A percentile compares a stretch with the other conserved stretches of the same genome.
Conservation (phyloP, 2,329 filamentous ascomycete genomes). For the Eutypa lata region DNA sequence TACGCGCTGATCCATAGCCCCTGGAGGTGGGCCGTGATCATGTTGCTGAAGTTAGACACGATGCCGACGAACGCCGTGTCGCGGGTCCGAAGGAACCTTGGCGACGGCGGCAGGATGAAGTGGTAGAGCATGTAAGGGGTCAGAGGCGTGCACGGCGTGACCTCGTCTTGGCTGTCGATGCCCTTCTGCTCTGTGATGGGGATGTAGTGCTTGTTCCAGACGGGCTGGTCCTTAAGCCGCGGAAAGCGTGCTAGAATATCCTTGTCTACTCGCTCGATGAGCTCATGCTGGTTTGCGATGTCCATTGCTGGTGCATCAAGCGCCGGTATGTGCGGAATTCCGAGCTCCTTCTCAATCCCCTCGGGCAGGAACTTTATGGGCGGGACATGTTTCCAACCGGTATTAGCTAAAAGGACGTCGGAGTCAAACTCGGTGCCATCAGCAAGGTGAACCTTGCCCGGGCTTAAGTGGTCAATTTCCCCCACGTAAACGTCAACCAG, state of each 20-base stretch:
- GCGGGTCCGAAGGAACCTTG: constrained; percentile 31
- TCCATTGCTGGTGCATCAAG: constrained; percentile 24
- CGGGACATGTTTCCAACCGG: constrained; percentile 49
- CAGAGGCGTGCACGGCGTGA: constrained; percentile 15
- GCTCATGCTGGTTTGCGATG: constrained; percentile 34
- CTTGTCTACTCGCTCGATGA: constrained; percentile 40
- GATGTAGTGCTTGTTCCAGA: constrained; percentile 42
- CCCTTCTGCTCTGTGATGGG: constrained; percentile 36
- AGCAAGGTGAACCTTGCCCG: constrained; percentile 40
- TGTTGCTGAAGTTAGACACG: constrained; percentile 41
- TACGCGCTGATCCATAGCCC: constrained; percentile 57
- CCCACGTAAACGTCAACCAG: constrained; percentile 53
- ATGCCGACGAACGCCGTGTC: constrained; percentile 48
- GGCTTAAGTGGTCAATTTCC: constrained; percentile 48
- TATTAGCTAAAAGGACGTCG: constrained; percentile 52
- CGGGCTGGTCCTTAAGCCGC: constrained; percentile 41
- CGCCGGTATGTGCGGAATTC: constrained; percentile 36
- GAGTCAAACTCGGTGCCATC: constrained; percentile 38
- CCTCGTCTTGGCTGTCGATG: constrained; percentile 18
- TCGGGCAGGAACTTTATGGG: constrained; percentile 42
- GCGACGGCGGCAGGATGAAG: constrained; percentile 41
- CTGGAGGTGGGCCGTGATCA: constrained; percentile 41
- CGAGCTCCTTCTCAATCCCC: constrained; percentile 39
- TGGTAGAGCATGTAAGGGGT: constrained; percentile 41
- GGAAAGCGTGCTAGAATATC: constrained; percentile 51